Base-by-base conservation (phyloP, 768 basidiomycete species). In the Psilocybe sp. region DNA sequence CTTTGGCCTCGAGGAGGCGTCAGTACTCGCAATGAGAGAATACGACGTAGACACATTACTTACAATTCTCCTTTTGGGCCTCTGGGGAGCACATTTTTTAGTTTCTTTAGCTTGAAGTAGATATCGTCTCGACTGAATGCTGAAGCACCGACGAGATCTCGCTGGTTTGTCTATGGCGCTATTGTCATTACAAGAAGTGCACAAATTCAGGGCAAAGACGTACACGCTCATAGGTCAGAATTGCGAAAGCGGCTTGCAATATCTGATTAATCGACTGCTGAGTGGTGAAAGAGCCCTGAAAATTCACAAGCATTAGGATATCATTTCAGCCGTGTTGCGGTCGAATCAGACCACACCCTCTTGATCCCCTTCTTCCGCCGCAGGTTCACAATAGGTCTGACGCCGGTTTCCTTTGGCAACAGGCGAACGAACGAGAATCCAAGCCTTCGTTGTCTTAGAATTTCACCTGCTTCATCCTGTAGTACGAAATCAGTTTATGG, bases 311-410 rank as follows among this genome's bases (percentile, higher is more conserved):
- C 9, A 42, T 20, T 11, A 15, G 15, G 33, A 23, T 9, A 7
- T 31, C 8, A 10, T 42, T 11, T 7, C 28, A 16, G 23, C 7
- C 23, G 23, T 28, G 7, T 28, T 28, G 23, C 23, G 23, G 23
- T 28, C 7, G 16, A 33, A 7, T 7, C 37, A 41, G 18, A 20
- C 37, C 58, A 16, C 51, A 65, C 67, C 13, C 50, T 47, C 12
- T 51, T 52, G 2, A 53, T 58, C 20, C 64, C 61, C 48, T 66
- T 69, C 59, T 71, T 76, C 45, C 84, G 77, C 18, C 84, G 78
- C 38, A 98, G 72, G 62, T 99, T 98, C 20, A 97, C 89, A 52
- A 98, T 96, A 0, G 95, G 95, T 28, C 97, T 78, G 2, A 98
- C 92, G 0, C 97, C 97, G 3, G 84, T 90, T 50, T 95, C 95